Evolutionary conservation across 371 early-diverging fungal species (phyloP).

Genomic region (Mucor plumbeus): DNA sequence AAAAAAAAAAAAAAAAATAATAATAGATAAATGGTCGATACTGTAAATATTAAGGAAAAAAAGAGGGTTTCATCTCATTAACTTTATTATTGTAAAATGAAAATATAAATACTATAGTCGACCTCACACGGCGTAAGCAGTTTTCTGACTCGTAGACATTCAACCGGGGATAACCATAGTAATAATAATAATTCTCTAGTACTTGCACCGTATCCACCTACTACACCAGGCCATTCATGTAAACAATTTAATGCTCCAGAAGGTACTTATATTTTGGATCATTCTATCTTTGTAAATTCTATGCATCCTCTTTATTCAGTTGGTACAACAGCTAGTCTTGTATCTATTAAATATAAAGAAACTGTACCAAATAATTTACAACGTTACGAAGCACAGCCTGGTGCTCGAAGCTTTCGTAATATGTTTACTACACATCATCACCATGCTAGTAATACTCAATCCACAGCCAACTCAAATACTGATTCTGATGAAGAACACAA

Average conservation of each 20-base stretch:
- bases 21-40: slow-evolving; percentile 28
- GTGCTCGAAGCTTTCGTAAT: slow-evolving; percentile 41
- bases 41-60: slow-evolving; percentile 15
- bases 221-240: slow-evolving; percentile 44
- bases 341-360: slow-evolving; percentile 68
- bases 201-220: slow-evolving; percentile 43
- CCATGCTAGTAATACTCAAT: neutral
- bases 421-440: slow-evolving; percentile 25
- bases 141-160: slow-evolving; percentile 45
- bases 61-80: neutral
- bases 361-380: slow-evolving; percentile 39
- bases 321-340: slow-evolving; percentile 60
- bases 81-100: neutral
- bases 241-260: slow-evolving; percentile 58
- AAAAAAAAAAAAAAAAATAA: no score
- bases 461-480: neutral
- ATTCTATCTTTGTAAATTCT: slow-evolving; percentile 59
- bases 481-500: slow-evolving; percentile 36
- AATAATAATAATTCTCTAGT: slow-evolving; percentile 10
- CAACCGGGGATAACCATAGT: slow-evolving; percentile 35
- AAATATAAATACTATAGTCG: slow-evolving; percentile 18
- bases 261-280: slow-evolving; percentile 53
- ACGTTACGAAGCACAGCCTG: slow-evolving; percentile 50
- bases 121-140: slow-evolving; percentile 31
- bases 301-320: slow-evolving; percentile 54